These are phyloP conservation scores for Septoria petroselini DNA, from an alignment of 2,329 filamentous ascomycete genomes.

Conservation along the genomic window DNA sequence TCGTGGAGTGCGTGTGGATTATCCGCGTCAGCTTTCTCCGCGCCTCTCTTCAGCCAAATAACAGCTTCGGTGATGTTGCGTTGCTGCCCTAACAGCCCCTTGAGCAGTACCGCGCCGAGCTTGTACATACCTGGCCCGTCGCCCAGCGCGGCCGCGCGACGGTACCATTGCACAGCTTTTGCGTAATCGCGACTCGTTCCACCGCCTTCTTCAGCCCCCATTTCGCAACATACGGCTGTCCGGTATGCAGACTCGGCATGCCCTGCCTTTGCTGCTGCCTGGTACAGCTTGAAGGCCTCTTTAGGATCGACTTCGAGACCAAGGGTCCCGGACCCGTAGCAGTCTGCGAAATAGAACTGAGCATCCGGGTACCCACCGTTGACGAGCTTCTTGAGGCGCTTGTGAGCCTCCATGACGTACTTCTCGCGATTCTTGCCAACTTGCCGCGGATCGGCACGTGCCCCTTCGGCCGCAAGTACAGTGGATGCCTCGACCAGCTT, in stretches of 20 bases:
- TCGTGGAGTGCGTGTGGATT: conserved; percentile 96
- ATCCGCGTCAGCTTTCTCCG: conserved; percentile 79
- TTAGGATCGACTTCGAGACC: conserved; percentile 79
- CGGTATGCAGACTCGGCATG: conserved; percentile 87
- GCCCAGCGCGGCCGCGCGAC: conserved; percentile 82
- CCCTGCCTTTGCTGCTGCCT: conserved; percentile 85
- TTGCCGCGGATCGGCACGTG: conserved; percentile 64
- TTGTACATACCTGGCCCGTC: conserved; percentile 98
- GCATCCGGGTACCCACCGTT: conserved; percentile 72
- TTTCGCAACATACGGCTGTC: conserved; percentile 94
- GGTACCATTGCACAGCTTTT: conserved; percentile 98
- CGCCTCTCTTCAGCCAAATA: conserved; percentile 88
- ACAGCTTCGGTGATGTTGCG: conserved; percentile 82
- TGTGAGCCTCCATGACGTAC: conserved; percentile 81
- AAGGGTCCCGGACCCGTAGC: conserved; percentile 75
- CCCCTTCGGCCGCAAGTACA: conserved; percentile 72
- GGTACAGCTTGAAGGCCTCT: conserved; percentile 90
- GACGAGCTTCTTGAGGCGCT: conserved; percentile 84
- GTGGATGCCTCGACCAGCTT: conserved; percentile 81
- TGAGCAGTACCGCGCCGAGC: conserved; percentile 91
- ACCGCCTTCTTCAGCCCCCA: conserved; percentile 89
- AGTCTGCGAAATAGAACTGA: conserved; percentile 92
- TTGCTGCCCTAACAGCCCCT: conserved; percentile 84
- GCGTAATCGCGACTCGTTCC: conserved; percentile 86
- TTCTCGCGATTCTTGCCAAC: conserved; percentile 68